These are phyloP conservation scores for Macrotyloma uniflorum DNA, from an alignment of 306 rosid species.

Conservation along the genomic window DNA sequence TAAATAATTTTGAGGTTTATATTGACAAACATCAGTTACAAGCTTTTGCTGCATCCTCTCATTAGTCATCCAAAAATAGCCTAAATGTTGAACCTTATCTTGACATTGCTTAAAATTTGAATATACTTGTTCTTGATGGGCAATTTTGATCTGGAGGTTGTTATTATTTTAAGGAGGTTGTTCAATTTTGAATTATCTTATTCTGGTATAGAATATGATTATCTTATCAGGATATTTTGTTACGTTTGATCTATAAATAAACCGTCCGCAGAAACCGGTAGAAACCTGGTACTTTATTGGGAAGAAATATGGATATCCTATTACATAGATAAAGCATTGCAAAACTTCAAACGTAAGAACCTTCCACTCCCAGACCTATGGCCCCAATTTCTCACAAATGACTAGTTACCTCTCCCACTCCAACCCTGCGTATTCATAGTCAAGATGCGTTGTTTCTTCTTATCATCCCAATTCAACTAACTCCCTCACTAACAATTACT, in stretches of 20 bases:
- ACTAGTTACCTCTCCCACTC: neutral
- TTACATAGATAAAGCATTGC: neutral
- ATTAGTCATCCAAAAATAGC: neutral
- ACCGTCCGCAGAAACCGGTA: neutral
- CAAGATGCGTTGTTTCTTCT: neutral
- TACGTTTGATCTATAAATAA: neutral
- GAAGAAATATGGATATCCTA: neutral
- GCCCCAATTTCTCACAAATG: neutral
- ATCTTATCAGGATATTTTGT: neutral
- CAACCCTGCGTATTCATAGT: neutral
- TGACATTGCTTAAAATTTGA: neutral
- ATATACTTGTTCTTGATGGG: neutral
- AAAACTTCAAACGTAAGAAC: neutral
- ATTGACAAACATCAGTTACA: neutral
- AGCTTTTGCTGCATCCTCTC: neutral
- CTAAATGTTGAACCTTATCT: neutral
- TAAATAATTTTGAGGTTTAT: slow-evolving; percentile 2
- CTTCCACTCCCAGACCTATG: neutral
- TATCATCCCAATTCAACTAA: neutral
- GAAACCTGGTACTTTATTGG: neutral
- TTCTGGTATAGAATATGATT: neutral
- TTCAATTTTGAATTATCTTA: neutral
- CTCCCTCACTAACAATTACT: neutral
- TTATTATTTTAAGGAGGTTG: neutral
- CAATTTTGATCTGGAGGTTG: neutral